phyloP scores from a whole-genome alignment of 139 green algal genomes.

The Tetraselmis striata region DNA sequence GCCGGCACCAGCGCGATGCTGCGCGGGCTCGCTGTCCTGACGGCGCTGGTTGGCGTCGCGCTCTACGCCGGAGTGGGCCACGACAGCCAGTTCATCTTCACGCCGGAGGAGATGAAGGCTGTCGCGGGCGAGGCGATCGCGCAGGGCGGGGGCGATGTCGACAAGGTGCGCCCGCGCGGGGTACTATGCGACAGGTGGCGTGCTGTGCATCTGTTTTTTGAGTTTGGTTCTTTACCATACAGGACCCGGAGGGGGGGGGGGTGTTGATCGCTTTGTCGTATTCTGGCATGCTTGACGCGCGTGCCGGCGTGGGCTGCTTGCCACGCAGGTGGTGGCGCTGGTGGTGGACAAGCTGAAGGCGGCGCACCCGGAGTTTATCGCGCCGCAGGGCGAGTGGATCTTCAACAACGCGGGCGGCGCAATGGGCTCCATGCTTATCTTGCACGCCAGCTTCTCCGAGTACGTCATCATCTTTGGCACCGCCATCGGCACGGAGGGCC shows the following conservation, averaged over 20 bases:
- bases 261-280: no score
- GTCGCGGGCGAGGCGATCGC: slow-evolving; percentile 3
- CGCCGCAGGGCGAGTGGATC: neutral
- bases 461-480: slow-evolving; percentile 15
- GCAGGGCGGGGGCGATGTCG: neutral
- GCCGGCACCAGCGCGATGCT: no score
- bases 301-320: neutral
- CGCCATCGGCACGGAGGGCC: slow-evolving; percentile 7
- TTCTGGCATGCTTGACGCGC: no score
- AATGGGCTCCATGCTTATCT: slow-evolving; percentile 7
- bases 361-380: slow-evolving; percentile 5
- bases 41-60: neutral
- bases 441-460: slow-evolving; percentile 8
- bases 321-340: neutral
- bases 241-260: no score
- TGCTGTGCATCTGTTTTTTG: no score
- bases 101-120: slow-evolving; percentile 5
- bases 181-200: no score
- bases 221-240: no score
- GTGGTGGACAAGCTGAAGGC: neutral
- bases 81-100: slow-evolving; percentile 10
- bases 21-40: neutral
- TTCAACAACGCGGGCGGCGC: slow-evolving; percentile 11
- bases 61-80: neutral
- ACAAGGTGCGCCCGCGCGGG: neutral